Base-by-base conservation (phyloP, 2,329 filamentous ascomycete genomes). In the Diplodia intermedia region DNA sequence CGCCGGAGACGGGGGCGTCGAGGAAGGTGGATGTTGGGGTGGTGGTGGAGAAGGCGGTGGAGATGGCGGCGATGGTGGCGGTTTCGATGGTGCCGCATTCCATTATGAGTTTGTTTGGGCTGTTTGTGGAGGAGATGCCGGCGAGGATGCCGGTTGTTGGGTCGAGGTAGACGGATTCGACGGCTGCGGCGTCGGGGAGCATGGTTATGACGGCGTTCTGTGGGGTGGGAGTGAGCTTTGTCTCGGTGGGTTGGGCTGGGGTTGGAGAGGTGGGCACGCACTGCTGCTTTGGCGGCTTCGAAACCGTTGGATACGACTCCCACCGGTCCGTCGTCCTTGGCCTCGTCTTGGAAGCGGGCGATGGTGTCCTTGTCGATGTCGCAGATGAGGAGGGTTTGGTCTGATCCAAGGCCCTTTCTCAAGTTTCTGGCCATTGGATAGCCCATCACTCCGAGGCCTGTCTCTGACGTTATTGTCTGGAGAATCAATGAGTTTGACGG, bases 1-100 rank as follows among this genome's bases (percentile, higher is more conserved):
- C 95, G 57, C 95, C 95, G 0, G 94, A 98, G 90, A 99, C 97
- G 55, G 95, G 95, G 3, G 95, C 94, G 77, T 99, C 95, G 69
- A 97, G 89, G 75, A 98, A 97, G 8, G 75, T 77, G 11, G 83
- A 78, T 0, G 53, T 1, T 12, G 18, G 14, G 12, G 26, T 8
- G 29, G 74, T 70, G 0, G 80, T 79, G 52, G 31, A 8, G 31
- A 81, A 81, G 23, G 78, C 71, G 6, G 74, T 54, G 4, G 72
- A 57, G 33, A 86, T 80, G 18, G 76, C 75, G 31, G 85, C 77
- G 50, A 80, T 84, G 5, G 83, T 86, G 11, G 79, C 81, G 0
- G 83, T 85, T 70, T 86, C 85, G 73, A 87, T 87, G 11, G 85
- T 86, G 1, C 83, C 85, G 73, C 83, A 86, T 73, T 86, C 85